A percentile compares a stretch with the other conserved stretches of the same genome.
These are phyloP conservation scores for Cercospora sp. DNA, from an alignment of 2,329 filamentous ascomycete genomes.

Conservation along the genomic window DNA sequence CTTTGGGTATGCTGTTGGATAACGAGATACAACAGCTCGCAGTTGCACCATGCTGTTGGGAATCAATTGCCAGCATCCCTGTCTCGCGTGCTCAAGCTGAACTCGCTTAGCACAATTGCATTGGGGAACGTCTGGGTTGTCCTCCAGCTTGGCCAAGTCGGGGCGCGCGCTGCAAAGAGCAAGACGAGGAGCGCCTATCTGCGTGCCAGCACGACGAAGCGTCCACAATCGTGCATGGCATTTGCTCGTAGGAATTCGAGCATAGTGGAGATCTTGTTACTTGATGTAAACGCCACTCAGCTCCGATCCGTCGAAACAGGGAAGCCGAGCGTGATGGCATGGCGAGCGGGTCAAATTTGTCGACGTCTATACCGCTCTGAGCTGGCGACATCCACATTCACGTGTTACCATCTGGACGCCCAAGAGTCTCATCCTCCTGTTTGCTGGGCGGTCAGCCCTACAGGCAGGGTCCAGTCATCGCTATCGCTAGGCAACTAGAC, in stretches of 20 bases:
- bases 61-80: slow-evolving; percentile 2
- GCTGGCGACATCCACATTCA: not conserved
- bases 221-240: not conserved
- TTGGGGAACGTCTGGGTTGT: not conserved
- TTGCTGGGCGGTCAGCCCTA: not conserved
- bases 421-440: not conserved
- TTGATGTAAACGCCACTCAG: not conserved
- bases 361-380: not conserved
- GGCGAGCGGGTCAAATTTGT: not conserved
- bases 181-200: not conserved
- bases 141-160: slow-evolving; percentile 2
- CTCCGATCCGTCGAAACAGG: not conserved
- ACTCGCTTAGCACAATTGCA: slow-evolving; percentile 2
- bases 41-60: slow-evolving; percentile 1
- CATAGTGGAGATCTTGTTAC: not conserved
- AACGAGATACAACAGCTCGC: slow-evolving; percentile 1
- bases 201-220: not conserved
- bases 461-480: not conserved
- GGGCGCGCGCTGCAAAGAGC: not conserved
- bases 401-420: not conserved
- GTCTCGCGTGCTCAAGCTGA: slow-evolving; percentile 6
- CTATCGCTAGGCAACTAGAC: not conserved
- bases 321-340: not conserved
- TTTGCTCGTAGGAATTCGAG: not conserved
- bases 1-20: not conserved